A percentile compares a stretch with the other conserved stretches of the same genome.
Evolutionary conservation across 257 asterid species (phyloP).

Genomic region (Forsythia suspensa): DNA sequence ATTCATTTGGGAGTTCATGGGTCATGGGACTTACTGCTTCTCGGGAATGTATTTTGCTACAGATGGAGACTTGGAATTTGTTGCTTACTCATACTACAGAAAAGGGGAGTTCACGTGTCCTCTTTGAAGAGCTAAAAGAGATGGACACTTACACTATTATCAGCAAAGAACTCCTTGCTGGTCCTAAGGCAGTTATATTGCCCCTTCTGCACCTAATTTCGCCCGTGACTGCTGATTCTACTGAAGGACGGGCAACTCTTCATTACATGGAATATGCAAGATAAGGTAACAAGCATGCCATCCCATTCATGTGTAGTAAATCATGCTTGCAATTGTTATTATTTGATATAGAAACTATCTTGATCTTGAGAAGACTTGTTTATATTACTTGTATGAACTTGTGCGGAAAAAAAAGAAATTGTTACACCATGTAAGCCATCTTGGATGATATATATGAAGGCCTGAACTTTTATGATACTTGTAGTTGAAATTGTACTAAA

Average conservation of each 20-base stretch:
- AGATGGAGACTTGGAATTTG: constrained; percentile 78
- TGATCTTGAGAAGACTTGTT: neutral
- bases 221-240: constrained; percentile 80
- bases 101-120: constrained; percentile 29
- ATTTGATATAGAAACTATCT: neutral
- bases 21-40: constrained; percentile 74
- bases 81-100: constrained; percentile 56
- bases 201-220: constrained; percentile 79
- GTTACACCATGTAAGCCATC: too few relatives aligned
- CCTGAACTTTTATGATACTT: too few relatives aligned
- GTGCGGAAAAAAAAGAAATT: neutral
- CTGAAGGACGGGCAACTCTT: constrained; percentile 90
- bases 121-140: constrained; percentile 38
- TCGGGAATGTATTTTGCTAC: constrained; percentile 72
- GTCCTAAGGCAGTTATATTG: constrained; percentile 73
- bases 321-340: neutral
- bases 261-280: constrained; percentile 95
- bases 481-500: too few relatives aligned
- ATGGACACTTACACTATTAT: constrained; percentile 52
- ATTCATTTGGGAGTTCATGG: constrained; percentile 89
- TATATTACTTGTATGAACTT: neutral
- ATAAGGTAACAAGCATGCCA: constrained; percentile 57
- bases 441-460: too few relatives aligned
- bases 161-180: constrained; percentile 83
- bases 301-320: neutral